A percentile compares a stretch with the other conserved stretches of the same genome.
phyloP scores from a whole-genome alignment of 2,329 filamentous ascomycete species.

The Epichloe brachyelytri region DNA sequence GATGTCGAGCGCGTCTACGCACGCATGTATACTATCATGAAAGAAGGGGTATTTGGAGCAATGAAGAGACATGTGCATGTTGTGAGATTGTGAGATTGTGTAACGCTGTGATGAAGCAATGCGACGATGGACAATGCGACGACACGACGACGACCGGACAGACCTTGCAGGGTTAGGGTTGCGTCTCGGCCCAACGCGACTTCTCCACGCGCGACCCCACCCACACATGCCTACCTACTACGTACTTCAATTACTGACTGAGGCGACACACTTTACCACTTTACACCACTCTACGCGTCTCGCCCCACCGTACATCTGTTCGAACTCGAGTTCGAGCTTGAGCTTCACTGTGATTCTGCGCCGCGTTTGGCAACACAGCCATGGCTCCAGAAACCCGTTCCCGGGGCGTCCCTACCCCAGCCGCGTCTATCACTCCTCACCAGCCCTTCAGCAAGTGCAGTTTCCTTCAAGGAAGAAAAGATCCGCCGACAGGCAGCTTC shows the following conservation, averaged over 20 bases:
- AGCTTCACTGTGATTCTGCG: background rate
- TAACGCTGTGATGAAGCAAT: background rate
- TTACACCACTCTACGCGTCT: slow-evolving; percentile 1
- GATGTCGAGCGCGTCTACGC: slow-evolving; percentile 1
- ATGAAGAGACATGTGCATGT: background rate
- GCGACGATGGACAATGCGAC: no score
- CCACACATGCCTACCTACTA: background rate
- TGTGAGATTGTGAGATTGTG: background rate
- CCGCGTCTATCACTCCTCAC: slow-evolving; percentile 26
- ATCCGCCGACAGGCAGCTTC: slow-evolving; percentile 23
- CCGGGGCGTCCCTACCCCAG: slow-evolving; percentile 22
- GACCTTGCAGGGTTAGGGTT: slow-evolving; percentile 2
- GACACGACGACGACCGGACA: background rate
- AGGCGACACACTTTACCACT: background rate
- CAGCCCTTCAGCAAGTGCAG: slow-evolving; percentile 24
- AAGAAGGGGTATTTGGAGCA: background rate
- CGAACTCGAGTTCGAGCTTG: background rate
- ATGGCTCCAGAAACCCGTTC: slow-evolving; percentile 22
- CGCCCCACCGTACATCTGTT: background rate
- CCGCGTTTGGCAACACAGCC: background rate
- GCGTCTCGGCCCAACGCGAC: background rate
- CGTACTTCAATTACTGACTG: background rate
- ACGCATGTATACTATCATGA: slow-evolving; percentile 4
- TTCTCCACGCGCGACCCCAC: background rate
- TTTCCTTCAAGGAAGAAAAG: slow-evolving; percentile 23